These are phyloP conservation scores for Beverwykella pulmonaria DNA, from an alignment of 495 filamentous ascomycete species.

Conservation along the genomic window DNA sequence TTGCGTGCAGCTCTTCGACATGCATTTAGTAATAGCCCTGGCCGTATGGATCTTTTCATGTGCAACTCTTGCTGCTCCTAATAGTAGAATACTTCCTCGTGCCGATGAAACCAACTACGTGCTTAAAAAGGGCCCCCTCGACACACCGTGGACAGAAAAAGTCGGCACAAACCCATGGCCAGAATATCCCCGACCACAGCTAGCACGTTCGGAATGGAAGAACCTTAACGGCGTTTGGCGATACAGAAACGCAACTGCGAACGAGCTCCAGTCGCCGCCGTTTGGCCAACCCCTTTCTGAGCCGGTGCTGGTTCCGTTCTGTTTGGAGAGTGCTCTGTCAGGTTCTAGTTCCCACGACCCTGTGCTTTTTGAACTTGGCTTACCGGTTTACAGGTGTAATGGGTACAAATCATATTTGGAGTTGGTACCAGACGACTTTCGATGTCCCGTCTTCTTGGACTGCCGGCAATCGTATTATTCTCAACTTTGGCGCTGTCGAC, in stretches of 20 bases:
- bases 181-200: slow-evolving; percentile 66
- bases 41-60: not conserved
- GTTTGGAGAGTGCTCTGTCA: slow-evolving; percentile 61
- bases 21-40: not conserved
- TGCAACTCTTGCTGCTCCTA: slow-evolving; percentile 3
- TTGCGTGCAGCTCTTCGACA: not conserved
- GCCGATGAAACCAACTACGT: slow-evolving; percentile 34
- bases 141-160: slow-evolving; percentile 64
- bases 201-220: slow-evolving; percentile 61
- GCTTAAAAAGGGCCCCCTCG: slow-evolving; percentile 51
- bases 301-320: slow-evolving; percentile 65
- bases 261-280: slow-evolving; percentile 50
- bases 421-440: slow-evolving; percentile 65
- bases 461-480: slow-evolving; percentile 49
- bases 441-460: slow-evolving; percentile 54
- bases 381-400: slow-evolving; percentile 52
- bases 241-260: slow-evolving; percentile 54
- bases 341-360: slow-evolving; percentile 42
- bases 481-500: slow-evolving; percentile 73
- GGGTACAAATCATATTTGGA: slow-evolving; percentile 52
- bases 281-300: slow-evolving; percentile 48
- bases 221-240: slow-evolving; percentile 69
- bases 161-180: slow-evolving; percentile 67
- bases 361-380: not conserved
- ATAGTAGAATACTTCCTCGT: slow-evolving; percentile 9